Base-by-base conservation (phyloP, 768 basidiomycete genomes). In the Boletus coccyginus region DNA sequence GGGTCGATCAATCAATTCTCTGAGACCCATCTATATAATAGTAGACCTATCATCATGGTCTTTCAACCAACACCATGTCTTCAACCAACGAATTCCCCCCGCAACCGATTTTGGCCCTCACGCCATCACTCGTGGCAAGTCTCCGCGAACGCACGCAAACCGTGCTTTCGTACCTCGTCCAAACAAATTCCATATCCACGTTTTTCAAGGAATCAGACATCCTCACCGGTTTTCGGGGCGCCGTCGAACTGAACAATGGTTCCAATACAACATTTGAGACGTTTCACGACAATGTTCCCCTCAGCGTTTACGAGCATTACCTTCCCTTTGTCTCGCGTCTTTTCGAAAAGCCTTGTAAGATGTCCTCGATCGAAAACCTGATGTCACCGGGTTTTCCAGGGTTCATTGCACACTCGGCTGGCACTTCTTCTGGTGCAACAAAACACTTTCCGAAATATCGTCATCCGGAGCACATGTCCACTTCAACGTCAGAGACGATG, bases 141-240 rank as follows among this genome's bases (percentile, higher is more conserved):
- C 68, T 67, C 31, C 56, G 52, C 10, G 45, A 68, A 35, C 63
- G 56, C 49, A 63, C 66, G 36, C 61, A 58, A 40, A 49, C 56
- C 36, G 57, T 65, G 53, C 66, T 67, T 35, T 61, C 61, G 14
- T 61, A 67, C 31, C 61, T 67, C 49, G 59, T 61, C 46, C 48
- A 61, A 21, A 58, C 60, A 10, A 67, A 67, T 36, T 58, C 63
- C 8, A 40, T 43, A 32, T 62, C 66, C 5, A 52, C 53, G 0
- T 65, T 53, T 47, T 67, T 65, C 19, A 57, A 59, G 17, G 50
- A 63, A 41, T 52, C 63, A 16, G 39, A 46, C 1, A 29, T 53
- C 24, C 59, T 67, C 27, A 50, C 61, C n/a, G 33, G 48, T 33
- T 58, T 67, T 35, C 63, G 66, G 1, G 39, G 33, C 10, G 52